Base-by-base conservation (phyloP, 2,329 filamentous ascomycete genomes). In the Beauveria brongniartii region DNA sequence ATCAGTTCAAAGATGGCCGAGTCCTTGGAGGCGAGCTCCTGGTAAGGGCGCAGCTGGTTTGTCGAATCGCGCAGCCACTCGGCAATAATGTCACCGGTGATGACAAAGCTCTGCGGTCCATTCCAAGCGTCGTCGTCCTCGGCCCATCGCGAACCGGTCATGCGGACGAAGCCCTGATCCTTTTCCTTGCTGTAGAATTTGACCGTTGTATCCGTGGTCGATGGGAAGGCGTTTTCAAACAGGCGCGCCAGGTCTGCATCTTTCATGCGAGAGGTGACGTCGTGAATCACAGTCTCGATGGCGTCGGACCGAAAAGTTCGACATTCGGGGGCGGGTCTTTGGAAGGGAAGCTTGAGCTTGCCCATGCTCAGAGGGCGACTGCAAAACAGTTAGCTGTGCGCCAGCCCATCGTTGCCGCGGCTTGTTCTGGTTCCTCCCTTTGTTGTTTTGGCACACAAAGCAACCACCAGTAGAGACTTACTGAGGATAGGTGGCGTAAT, bases 11-110 rank as follows among this genome's bases (percentile, higher is more conserved):
- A 85, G 55, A 99, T 87, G 47, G 82, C 82, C 44, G 85, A 83
- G 69, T 97, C 92, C 65, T 91, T 90, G 69, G 86, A 90, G 2
- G 92, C 89, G 26, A 99, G 79, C 0, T 83, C 78, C 71, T 97
- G 93, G 70, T 99, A 99, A 58, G 94, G 92, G 2, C 88, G 84
- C 57, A 99, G 77, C 74, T 99, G 94, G 73, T 97, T 97, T 12
- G 92, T 95, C 12, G 91, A 95, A 74, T 96, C 91, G 56, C 92
- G 86, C 55, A 96, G 78, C 92, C 92, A 96, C 73, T 96, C 91
- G 0, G 92, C 92, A 68, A 95, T 90, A 71, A 96, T 96, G 67
- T 96, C 91, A 55, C 91, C 91, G 0, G 91, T 96, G 55, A 96
- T 95, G 65, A 97, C 88, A 72, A 97, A 97, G 12, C 89, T 92